Evolutionary conservation across 2,329 filamentous ascomycete species (phyloP).

Genomic region (Sphaerostilbella broomeana): DNA sequence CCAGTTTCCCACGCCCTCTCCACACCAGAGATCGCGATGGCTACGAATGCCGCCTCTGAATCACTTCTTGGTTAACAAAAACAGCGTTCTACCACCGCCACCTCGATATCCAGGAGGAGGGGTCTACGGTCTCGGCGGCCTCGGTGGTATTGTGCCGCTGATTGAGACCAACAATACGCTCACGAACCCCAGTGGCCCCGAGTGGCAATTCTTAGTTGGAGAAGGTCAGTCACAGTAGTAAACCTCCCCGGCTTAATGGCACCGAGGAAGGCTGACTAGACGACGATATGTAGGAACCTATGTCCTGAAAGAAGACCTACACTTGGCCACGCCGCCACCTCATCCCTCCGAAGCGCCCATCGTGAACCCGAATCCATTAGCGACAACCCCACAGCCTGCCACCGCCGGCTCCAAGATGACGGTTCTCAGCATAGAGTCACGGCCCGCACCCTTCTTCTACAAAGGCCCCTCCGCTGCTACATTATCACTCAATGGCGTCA

Average conservation of each 20-base stretch:
- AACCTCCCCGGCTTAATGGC: not conserved
- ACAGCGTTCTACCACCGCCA: constrained; percentile 77
- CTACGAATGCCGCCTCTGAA: no score
- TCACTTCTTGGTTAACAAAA: constrained; percentile 13
- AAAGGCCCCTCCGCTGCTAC: constrained; percentile 47
- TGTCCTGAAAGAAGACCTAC: constrained; percentile 80
- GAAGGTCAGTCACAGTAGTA: constrained; percentile 63
- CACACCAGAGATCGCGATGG: not conserved
- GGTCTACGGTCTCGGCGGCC: constrained; percentile 63
- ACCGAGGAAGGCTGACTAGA: constrained; percentile 11
- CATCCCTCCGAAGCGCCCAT: constrained; percentile 90
- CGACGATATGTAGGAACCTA: constrained; percentile 70
- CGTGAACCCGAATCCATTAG: constrained; percentile 82
- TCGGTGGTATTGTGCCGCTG: constrained; percentile 63
- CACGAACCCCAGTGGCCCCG: constrained; percentile 69
- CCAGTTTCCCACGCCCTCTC: not conserved
- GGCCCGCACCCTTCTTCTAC: constrained; percentile 49
- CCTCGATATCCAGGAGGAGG: constrained; percentile 72
- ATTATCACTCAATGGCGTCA: constrained; percentile 36
- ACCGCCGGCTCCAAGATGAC: constrained; percentile 80
- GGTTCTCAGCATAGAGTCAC: constrained; percentile 63
- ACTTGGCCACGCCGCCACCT: constrained; percentile 87
- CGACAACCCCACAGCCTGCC: constrained; percentile 77
- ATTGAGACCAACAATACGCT: constrained; percentile 94
- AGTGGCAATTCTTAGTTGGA: constrained; percentile 86